Base-by-base conservation (phyloP, 768 basidiomycete genomes). In the Trametes villosa region DNA sequence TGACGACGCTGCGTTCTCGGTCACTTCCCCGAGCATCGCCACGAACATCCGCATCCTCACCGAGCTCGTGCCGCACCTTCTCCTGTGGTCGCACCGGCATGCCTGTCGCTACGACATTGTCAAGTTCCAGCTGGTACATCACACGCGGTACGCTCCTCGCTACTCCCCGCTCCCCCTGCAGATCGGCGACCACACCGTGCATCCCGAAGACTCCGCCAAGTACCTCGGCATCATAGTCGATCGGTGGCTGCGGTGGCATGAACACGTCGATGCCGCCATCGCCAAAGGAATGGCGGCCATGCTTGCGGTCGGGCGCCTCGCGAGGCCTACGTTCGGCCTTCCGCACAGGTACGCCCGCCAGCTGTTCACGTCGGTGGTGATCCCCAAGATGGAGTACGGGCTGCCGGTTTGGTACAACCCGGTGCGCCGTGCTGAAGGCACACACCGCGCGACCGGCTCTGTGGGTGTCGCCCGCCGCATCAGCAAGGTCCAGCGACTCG, bases 81-180 rank as follows among this genome's bases (percentile, higher is more conserved):
- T 70, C 24, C 49, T 72, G 0, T 77, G 75, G 75, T 66, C 69
- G 0, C 3, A 7, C 2, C 40, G 41, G 0, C 75, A 76, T 60
- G 71, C 71, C 60, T 65, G 64, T 3, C 50, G 30, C 4, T 72
- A 70, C 42, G 65, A 57, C 1, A 46, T 68, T 2, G 60, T 38
- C 6, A 73, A 71, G 55, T 63, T 68, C 15, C 48, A 51, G 9
- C 36, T 65, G 13, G 9, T 51, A n/a, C 47, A 49, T 20, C n/a
- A 18, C 30, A 49, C 47, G n/a, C 47, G 47, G 4, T 33, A 49
- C 47, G 47, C 31, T 17, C 29, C 29, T 6, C 29, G 30, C 13
- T 49, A 49, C 30, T 8, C 9, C 4, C 47, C 47, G 15, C 47
- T 49, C 12, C 34, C 34, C 24, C 22, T 38, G 11, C 4, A 4